Conservation (phyloP, 352 stramenopile species). For the Phytophthora chlamydospora region DNA sequence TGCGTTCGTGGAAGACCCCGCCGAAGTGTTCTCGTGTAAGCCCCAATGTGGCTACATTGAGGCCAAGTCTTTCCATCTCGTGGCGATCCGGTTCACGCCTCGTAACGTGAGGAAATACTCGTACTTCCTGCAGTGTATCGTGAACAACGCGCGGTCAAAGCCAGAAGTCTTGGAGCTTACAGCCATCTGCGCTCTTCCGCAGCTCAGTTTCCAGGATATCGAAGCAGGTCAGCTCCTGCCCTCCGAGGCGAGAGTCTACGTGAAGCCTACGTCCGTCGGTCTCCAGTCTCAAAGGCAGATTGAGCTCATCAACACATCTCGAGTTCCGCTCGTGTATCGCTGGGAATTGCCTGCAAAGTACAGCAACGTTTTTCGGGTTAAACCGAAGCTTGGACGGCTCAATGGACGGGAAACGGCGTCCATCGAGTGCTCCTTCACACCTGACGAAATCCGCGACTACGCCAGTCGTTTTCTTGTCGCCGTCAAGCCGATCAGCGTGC, state of each 20-base stretch:
- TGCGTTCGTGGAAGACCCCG: slow-evolving; percentile 68
- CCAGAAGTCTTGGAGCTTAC: slow-evolving; percentile 64
- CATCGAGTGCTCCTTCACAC: slow-evolving; percentile 84
- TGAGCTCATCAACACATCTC: slow-evolving; percentile 76
- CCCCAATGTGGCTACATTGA: slow-evolving; percentile 70
- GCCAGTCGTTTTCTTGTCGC: slow-evolving; percentile 64
- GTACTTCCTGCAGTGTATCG: slow-evolving; percentile 65
- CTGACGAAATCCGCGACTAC: slow-evolving; percentile 77
- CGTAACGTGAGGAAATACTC: slow-evolving; percentile 52
- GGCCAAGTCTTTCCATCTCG: slow-evolving; percentile 82
- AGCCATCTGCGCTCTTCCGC: slow-evolving; percentile 61
- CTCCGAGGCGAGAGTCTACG: slow-evolving; percentile 58
- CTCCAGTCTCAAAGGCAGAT: slow-evolving; percentile 63
- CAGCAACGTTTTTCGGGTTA: slow-evolving; percentile 66
- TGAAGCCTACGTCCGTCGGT: slow-evolving; percentile 88
- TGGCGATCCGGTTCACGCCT: slow-evolving; percentile 78
- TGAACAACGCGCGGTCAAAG: slow-evolving; percentile 68
- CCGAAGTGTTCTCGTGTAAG: slow-evolving; percentile 74
- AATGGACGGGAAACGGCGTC: slow-evolving; percentile 76
- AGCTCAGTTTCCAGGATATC: slow-evolving; percentile 52
- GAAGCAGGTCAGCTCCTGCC: slow-evolving; percentile 13
- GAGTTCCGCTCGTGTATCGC: slow-evolving; percentile 88
- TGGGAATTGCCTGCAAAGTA: slow-evolving; percentile 73
- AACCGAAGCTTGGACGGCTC: slow-evolving; percentile 74
- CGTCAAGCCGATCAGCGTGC: slow-evolving; percentile 76